Conservation (phyloP, 2,329 filamentous ascomycete genomes). For the Sclerotinia minor region DNA sequence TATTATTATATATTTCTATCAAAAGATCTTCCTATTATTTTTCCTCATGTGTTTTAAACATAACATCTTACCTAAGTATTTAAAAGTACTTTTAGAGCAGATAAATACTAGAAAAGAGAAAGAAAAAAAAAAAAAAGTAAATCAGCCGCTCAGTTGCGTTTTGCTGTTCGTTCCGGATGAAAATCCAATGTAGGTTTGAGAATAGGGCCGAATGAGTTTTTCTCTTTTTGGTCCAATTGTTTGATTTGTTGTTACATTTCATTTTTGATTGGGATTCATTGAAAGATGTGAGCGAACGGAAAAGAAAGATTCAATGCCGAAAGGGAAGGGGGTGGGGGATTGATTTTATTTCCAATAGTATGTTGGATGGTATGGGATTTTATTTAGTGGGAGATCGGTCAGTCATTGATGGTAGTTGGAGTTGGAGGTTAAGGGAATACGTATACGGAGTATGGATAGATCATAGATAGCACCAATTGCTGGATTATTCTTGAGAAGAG, state of each 20-base stretch:
- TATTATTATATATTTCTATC: no score
- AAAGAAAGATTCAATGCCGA: slow-evolving; percentile 5
- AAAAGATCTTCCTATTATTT: neutral
- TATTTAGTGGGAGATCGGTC: no score
- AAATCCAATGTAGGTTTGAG: slow-evolving; percentile 15
- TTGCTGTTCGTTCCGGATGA: slow-evolving; percentile 12
- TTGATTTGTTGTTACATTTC: slow-evolving; percentile 13
- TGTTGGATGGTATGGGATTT: slow-evolving; percentile 1
- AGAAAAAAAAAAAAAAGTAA: neutral
- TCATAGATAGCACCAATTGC: neutral
- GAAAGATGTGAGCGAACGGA: neutral
- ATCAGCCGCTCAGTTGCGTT: slow-evolving; percentile 16
- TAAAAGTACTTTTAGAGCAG: no score
- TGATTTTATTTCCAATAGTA: slow-evolving; percentile 6
- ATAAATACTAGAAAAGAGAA: neutral
- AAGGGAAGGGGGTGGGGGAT: no score
- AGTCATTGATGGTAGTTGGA: no score
- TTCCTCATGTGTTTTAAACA: neutral
- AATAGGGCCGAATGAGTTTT: slow-evolving; percentile 22
- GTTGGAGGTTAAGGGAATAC: no score
- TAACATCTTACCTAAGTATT: neutral
- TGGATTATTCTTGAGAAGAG: neutral
- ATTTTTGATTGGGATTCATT: neutral
- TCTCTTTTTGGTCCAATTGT: slow-evolving; percentile 1
- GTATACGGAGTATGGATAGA: no score